Evolutionary conservation across 352 stramenopile genomes (phyloP).

Genomic region (Phytopythium kandeliae): DNA sequence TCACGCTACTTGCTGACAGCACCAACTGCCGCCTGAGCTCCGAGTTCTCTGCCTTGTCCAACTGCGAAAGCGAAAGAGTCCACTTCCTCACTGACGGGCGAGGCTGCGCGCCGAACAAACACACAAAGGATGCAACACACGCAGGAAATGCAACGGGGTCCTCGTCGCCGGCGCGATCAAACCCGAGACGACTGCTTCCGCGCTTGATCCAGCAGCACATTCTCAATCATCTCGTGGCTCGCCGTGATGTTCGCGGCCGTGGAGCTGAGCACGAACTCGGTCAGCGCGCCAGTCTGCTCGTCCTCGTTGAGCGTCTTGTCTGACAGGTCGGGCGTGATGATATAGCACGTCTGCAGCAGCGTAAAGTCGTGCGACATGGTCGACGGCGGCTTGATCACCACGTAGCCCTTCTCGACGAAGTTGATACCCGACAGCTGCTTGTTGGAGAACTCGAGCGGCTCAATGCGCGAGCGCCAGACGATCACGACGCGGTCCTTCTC

Average conservation of each 20-base stretch:
- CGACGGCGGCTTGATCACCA: constrained; percentile 42
- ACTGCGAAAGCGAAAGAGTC: too few relatives aligned
- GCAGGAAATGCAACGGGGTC: too few relatives aligned
- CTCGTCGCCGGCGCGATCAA: too few relatives aligned
- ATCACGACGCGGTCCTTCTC: constrained; percentile 55
- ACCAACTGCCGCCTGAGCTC: too few relatives aligned
- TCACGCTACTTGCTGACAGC: too few relatives aligned
- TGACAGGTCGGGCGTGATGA: constrained; percentile 37
- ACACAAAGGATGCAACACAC: too few relatives aligned
- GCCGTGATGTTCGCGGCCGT: constrained; percentile 23
- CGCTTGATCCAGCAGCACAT: constrained; percentile 27
- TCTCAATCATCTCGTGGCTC: constrained; percentile 49
- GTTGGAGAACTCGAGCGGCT: constrained; percentile 37
- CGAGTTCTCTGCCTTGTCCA: too few relatives aligned
- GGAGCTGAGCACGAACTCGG: constrained; percentile 35
- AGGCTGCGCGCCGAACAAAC: too few relatives aligned
- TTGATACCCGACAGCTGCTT: constrained; percentile 24
- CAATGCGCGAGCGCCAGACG: constrained; percentile 46
- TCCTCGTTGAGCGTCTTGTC: constrained; percentile 12
- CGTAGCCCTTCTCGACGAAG: constrained; percentile 51
- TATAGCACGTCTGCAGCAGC: constrained; percentile 42
- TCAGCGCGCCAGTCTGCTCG: constrained; percentile 19
- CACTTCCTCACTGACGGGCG: too few relatives aligned
- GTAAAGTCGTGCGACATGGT: constrained; percentile 20
- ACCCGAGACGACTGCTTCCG: constrained; percentile 1